These are phyloP conservation scores for Priceomyces fermenticarens DNA, from an alignment of 805 yeast genomes.

Conservation along the genomic window DNA sequence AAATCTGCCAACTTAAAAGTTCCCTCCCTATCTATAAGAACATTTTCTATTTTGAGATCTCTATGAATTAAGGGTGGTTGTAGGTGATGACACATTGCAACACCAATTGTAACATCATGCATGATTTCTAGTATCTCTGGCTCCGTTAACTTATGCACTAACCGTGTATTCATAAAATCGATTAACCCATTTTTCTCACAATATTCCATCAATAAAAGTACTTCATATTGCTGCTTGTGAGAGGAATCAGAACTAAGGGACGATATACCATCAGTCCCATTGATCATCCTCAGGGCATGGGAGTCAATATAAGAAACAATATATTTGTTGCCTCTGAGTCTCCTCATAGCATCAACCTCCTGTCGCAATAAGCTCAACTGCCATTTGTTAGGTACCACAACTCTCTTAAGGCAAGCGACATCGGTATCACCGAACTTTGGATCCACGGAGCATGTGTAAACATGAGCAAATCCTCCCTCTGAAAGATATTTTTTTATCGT, in stretches of 20 bases:
- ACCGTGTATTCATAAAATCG: slow-evolving; percentile 74
- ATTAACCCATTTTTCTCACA: slow-evolving; percentile 74
- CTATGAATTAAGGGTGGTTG: slow-evolving; percentile 71
- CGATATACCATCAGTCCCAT: slow-evolving; percentile 4
- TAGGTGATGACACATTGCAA: slow-evolving; percentile 74
- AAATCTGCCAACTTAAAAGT: slow-evolving; percentile 75
- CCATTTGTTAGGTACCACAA: slow-evolving; percentile 89
- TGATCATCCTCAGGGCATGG: slow-evolving; percentile 74
- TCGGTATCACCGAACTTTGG: slow-evolving; percentile 49
- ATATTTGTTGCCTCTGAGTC: slow-evolving; percentile 71
- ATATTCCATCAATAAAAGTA: slow-evolving; percentile 75
- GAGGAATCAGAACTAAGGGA: neutral
- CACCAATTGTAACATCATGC: slow-evolving; percentile 69
- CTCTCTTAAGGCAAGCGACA: slow-evolving; percentile 85
- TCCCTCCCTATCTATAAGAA: slow-evolving; percentile 56
- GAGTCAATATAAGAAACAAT: slow-evolving; percentile 92
- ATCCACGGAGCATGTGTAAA: slow-evolving; percentile 71
- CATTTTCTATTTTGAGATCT: slow-evolving; percentile 82
- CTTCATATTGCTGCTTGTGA: slow-evolving; percentile 61
- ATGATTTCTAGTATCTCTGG: slow-evolving; percentile 64
- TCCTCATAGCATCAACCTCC: slow-evolving; percentile 96
- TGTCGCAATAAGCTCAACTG: slow-evolving; percentile 80
- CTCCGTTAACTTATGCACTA: slow-evolving; percentile 65
- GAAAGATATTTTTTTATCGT: slow-evolving; percentile 68
- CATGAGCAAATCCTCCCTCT: slow-evolving; percentile 95